Evolutionary conservation across 768 basidiomycete genomes (phyloP).

Genomic region (Suillus placidus): DNA sequence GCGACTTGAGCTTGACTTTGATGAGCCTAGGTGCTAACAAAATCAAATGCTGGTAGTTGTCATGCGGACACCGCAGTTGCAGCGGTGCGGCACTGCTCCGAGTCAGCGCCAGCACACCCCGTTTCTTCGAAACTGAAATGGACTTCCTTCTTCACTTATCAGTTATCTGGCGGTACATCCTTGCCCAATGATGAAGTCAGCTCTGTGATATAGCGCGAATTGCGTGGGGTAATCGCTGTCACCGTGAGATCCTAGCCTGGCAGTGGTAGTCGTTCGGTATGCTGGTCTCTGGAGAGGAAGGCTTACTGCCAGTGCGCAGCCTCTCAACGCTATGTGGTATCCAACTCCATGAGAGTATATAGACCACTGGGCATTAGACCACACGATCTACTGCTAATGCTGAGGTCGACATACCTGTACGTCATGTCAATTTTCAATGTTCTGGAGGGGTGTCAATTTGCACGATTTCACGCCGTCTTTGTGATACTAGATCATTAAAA

Average conservation of each 20-base stretch:
- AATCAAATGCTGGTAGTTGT: background rate
- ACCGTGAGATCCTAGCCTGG: background rate
- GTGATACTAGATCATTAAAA: background rate
- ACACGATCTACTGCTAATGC: background rate
- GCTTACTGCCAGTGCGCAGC: background rate
- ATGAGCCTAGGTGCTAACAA: background rate
- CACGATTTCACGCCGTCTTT: background rate
- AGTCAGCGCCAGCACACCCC: background rate
- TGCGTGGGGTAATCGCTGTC: background rate
- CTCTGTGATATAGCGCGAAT: background rate
- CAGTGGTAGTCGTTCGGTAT: too few relatives aligned
- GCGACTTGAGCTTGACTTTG: background rate
- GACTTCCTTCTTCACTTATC: background rate
- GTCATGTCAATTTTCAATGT: background rate
- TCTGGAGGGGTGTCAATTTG: background rate
- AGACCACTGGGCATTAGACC: background rate
- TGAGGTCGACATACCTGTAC: background rate
- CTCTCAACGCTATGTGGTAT: background rate
- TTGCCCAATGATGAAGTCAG: background rate
- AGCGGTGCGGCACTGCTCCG: background rate
- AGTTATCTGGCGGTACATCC: background rate
- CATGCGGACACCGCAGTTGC: background rate
- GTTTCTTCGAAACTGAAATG: background rate
- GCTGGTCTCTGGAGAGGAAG: background rate
- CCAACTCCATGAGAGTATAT: background rate